Base-by-base conservation (phyloP, 805 yeast species). In the Candida sonorensis region DNA sequence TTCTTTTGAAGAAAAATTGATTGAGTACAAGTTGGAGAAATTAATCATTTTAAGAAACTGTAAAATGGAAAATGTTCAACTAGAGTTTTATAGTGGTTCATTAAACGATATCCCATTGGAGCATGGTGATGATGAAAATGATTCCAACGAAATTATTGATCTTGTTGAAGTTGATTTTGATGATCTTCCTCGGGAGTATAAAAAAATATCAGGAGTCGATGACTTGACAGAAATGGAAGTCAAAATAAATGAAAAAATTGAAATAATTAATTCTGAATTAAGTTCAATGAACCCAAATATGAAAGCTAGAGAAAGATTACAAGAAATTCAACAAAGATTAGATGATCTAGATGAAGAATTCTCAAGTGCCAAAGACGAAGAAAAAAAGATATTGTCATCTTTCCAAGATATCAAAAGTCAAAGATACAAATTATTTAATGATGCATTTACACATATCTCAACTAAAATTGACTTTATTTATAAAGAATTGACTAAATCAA, bases 401-500 rank as follows among this genome's bases (percentile, higher is more conserved):
- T 87, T 83, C 53, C 69, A 75, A 24, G 69, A 61, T 4, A 64
- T 87, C 13, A 80, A 75, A 44, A 60, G 61, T 5, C 59, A 66
- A 36, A 72, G 98, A 42, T 71, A 68, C 36, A 71, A 71, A 6
- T 45, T 59, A 20, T 92, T 90, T 55, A 77, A 72, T 57, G 64
- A 66, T 24, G 90, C 95, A 0, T 87, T 81, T 47, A 68, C 72
- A n/a, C 86, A 81, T 47, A 79, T 90, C 20, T 73, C 90, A 4
- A 66, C 64, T 2, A 68, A 72, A 35, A 81, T 92, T 42, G 94
- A 84, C 51, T 59, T 63, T 0, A 77, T 86, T 8, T 92, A 90
- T 57, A 81, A 87, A 50, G 97, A 88, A 47, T 65, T 92, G 31
- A 92, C 97, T 0, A 78, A 73, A 42, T 72, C 82, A 0, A 58